A percentile compares a stretch with the other conserved stretches of the same genome.
Conservation (phyloP, 78 protist genomes). For the slime mould (Dictyostelium discoideum) region dicty_2.7 NC_007088.5:3396501-3397000, state of each 20-base stretch:
- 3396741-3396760: neutral
- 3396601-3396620: neutral
- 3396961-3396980: neutral
- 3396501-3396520: neutral
- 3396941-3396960: constrained; percentile 1
- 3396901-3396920: neutral
- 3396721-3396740: neutral
- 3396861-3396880: neutral
- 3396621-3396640: neutral
- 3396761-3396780: too few relatives aligned
- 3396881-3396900: too few relatives aligned
- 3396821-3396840: too few relatives aligned
- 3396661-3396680: neutral
- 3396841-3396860: too few relatives aligned
- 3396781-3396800: too few relatives aligned
- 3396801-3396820: too few relatives aligned
- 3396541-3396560: neutral
- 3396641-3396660: neutral
- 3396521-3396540: neutral
- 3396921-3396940: neutral
- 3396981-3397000: neutral
- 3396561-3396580: too few relatives aligned
- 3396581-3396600: neutral
- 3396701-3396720: neutral
- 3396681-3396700: neutral